Conservation (phyloP, 2,329 filamentous ascomycete genomes). For the Epichloe baconii region DNA sequence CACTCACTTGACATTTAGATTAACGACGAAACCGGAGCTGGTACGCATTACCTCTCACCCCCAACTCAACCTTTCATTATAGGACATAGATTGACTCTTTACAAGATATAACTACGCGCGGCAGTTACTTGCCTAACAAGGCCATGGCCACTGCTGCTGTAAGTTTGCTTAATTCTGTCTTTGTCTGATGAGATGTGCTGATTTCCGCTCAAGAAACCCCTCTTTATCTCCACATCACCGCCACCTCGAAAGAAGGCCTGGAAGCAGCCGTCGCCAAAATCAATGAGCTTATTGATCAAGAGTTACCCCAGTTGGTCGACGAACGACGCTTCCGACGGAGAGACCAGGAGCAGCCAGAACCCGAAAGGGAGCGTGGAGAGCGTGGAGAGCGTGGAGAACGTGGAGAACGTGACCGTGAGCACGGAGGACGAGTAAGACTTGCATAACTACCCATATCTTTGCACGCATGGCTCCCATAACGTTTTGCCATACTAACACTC, state of each 20-base stretch:
- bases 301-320: slow-evolving; percentile 88
- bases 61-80: slow-evolving; percentile 11
- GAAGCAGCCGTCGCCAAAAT: slow-evolving; percentile 81
- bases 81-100: slow-evolving; percentile 38
- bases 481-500: background rate
- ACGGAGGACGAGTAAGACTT: slow-evolving; percentile 55
- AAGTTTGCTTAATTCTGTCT: slow-evolving; percentile 26
- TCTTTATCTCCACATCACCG: slow-evolving; percentile 89
- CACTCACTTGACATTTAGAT: slow-evolving; percentile 86
- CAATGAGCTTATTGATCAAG: slow-evolving; percentile 90
- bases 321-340: slow-evolving; percentile 81
- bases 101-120: slow-evolving; percentile 93
- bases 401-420: slow-evolving; percentile 51
- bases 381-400: slow-evolving; percentile 41
- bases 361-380: slow-evolving; percentile 45
- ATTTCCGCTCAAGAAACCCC: slow-evolving; percentile 61
- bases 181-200: background rate
- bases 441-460: background rate
- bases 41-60: slow-evolving; percentile 54
- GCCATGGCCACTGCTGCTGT: slow-evolving; percentile 90
- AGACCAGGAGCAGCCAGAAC: slow-evolving; percentile 54
- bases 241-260: slow-evolving; percentile 80
- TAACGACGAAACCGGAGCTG: slow-evolving; percentile 98
- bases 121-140: slow-evolving; percentile 95
- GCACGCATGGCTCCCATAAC: background rate